Conservation (phyloP, 2,329 filamentous ascomycete species). For the Daldinia eschscholtzii region DNA sequence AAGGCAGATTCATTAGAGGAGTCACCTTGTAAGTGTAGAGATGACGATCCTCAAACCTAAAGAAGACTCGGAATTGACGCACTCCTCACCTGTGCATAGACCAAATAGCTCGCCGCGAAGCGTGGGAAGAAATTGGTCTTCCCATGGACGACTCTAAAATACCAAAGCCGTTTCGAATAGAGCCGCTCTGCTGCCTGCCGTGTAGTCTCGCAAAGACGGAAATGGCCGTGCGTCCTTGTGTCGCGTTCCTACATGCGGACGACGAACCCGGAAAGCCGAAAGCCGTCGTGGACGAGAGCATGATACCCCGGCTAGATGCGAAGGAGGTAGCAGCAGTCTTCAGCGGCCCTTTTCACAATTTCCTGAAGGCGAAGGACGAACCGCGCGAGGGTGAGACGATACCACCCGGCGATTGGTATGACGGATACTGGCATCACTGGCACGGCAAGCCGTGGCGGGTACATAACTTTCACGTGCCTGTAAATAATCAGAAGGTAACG, state of each 20-base stretch:
- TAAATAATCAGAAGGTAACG: constrained; percentile 76
- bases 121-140: constrained; percentile 92
- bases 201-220: constrained; percentile 79
- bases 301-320: constrained; percentile 86
- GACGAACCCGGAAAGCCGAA: constrained; percentile 51
- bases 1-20: constrained; percentile 71
- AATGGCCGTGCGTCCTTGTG: constrained; percentile 79
- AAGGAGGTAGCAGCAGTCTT: constrained; percentile 95
- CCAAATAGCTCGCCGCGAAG: constrained; percentile 89
- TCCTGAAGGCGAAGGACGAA: constrained; percentile 74
- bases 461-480: constrained; percentile 93
- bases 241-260: constrained; percentile 80
- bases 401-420: constrained; percentile 80
- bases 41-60: not conserved
- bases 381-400: constrained; percentile 56
- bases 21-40: constrained; percentile 66
- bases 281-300: constrained; percentile 72
- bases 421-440: constrained; percentile 84
- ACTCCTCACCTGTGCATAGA: constrained; percentile 59
- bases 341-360: constrained; percentile 88
- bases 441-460: constrained; percentile 83
- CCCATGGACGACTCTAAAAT: constrained; percentile 77
- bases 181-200: constrained; percentile 88
- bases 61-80: constrained; percentile 13
- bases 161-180: constrained; percentile 82